Evolutionary conservation across 2,329 filamentous ascomycete genomes (phyloP), one percentile per base, ranked within the genome.

Genomic region (Botrytis paeoniae): DNA sequence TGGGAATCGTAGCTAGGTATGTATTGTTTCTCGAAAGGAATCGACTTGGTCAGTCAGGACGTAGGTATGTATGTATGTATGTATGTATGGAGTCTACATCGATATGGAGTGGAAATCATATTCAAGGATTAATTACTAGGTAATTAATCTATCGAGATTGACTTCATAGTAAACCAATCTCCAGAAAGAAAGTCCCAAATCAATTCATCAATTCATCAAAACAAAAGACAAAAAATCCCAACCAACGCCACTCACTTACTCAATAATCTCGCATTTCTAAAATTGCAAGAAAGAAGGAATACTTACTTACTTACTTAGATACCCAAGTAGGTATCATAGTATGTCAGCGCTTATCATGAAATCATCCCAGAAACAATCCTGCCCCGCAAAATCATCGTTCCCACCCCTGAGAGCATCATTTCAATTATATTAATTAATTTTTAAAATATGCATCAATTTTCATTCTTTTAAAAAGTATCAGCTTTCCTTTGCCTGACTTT

Each of bases 391-490:
- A 51, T 39, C 22, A n/a, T n/a, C 9, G 45, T n/a, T 32, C 18
- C 10, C 4, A 68, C 45, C 64, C 45, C 45, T 68, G 64, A 22
- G 45, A 39, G 45, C 25, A 66, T 66, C 22, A 66, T 66, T 51
- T 54, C 22, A 57, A 41, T 41, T 68, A 68, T 57, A 68, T 68
- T 68, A 68, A 68, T 39, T 41, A 29, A 57, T 57, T 57, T 41
- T 41, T 43, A 41, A n/a, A n/a, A 41, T 43, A 41, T 41, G 6
- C 48, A n/a, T 57, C 25, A 25, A 68, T 57, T 22, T 22, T 54
- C 3, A n/a, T 22, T 32, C 45, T 57, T 41, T 12, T 22, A 25
- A 68, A 32, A 41, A 0, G 10, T 14, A 29, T 25, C 25, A 9
- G 4, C 2, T 25, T 43, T 54, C 35, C 45, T 32, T 54, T 22